Base-by-base conservation (phyloP, 768 basidiomycete species). In the Phlegmacium glaucopus region DNA sequence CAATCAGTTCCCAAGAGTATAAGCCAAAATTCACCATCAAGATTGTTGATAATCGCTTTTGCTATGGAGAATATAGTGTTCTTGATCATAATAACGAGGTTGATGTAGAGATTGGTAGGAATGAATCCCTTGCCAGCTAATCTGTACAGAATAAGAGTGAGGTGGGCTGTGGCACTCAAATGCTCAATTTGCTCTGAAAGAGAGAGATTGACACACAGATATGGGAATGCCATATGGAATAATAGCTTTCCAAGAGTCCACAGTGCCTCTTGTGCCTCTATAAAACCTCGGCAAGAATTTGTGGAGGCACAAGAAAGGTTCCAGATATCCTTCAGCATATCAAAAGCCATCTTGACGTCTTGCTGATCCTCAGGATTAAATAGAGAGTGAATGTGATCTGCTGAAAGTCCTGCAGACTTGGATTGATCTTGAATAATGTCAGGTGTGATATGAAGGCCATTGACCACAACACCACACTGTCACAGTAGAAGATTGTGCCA, bases 1-100 rank as follows among this genome's bases (percentile, higher is more conserved):
- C 64, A 56, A 49, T 74, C 66, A 0, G 70, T 74, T 13, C 72
- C 70, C 1, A 72, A 49, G 0, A 71, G 57, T 6, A 68, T 66
- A 2, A 72, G 25, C 42, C 49, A 72, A 44, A 74, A 70, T 32
- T 56, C 22, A 0, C 57, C 54, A 38, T 63, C 47, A 0, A 67
- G 66, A 42, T 61, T 42, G 39, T 71, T 60, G 4, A 63, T 49
- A 35, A 71, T 69, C 12, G 60, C 50, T 46, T 57, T 70, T 1
- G 58, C 64, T 9, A 68, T 50, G 39, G 62, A 68, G 37, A 67
- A 67, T 28, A 51, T 55, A 16, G 55, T 57, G 34, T 61, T 61
- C 42, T 61, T 61, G 29, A 58, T 49, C 48, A 54, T 66, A 7
- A 62, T 49, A 58, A 60, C 57, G 6, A 68, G 46, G 42, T 70